These are phyloP conservation scores for Sinapis alba DNA, from an alignment of 441 rosid genomes.

Conservation along the genomic window DNA sequence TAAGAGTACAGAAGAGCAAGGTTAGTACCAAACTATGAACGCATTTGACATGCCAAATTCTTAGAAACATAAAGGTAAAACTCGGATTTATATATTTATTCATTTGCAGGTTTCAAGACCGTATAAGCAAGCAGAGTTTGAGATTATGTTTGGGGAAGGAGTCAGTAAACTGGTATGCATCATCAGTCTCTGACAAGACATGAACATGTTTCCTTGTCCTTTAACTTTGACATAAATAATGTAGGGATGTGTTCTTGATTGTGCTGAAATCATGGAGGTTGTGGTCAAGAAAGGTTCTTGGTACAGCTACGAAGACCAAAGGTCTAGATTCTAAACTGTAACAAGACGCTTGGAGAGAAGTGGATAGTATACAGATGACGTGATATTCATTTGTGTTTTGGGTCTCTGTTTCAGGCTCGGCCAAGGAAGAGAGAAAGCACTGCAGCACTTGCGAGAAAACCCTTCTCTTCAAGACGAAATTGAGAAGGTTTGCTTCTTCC, in stretches of 20 bases:
- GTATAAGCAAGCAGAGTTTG: slow-evolving; percentile 95
- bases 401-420: slow-evolving; percentile 61
- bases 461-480: slow-evolving; percentile 65
- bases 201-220: slow-evolving; percentile 4
- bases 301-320: background rate
- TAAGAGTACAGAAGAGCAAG: slow-evolving; percentile 97
- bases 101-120: slow-evolving; percentile 89
- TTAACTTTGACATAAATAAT: slow-evolving; percentile 32
- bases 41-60: slow-evolving; percentile 2
- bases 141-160: slow-evolving; percentile 95
- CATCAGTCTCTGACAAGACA: slow-evolving; percentile 8
- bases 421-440: slow-evolving; percentile 90
- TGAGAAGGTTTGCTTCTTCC: slow-evolving; percentile 63
- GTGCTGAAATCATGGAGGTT: slow-evolving; percentile 84
- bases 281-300: slow-evolving; percentile 46
- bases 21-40: slow-evolving; percentile 49
- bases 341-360: background rate
- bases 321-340: slow-evolving; percentile 4
- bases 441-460: slow-evolving; percentile 77
- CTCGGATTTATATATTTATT: slow-evolving; percentile 69
- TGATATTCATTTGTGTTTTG: slow-evolving; percentile 4
- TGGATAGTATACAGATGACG: background rate
- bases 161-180: slow-evolving; percentile 86
- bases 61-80: background rate
- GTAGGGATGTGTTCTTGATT: slow-evolving; percentile 92